A percentile compares a stretch with the other conserved stretches of the same genome.
phyloP scores from a whole-genome alignment of 495 filamentous ascomycete genomes.

The Lentithecium fluviatile region DNA sequence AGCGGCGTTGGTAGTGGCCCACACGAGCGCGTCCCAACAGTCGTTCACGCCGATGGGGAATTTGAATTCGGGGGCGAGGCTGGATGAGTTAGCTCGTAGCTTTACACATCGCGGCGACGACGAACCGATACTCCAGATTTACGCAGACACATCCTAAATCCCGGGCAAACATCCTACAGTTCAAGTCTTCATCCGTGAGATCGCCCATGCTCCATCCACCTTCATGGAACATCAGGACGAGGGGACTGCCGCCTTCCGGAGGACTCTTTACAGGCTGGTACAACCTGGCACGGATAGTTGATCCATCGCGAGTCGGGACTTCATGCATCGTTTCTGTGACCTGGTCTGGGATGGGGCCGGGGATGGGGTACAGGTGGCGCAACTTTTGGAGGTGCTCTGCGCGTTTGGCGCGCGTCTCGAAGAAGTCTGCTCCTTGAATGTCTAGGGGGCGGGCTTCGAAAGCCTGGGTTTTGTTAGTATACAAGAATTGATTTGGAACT shows the following conservation, averaged over 20 bases:
- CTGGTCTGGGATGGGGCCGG: slow-evolving; percentile 26
- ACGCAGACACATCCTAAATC: slow-evolving; percentile 32
- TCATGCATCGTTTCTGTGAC: slow-evolving; percentile 30
- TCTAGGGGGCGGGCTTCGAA: slow-evolving; percentile 18
- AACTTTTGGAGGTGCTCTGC: slow-evolving; percentile 24
- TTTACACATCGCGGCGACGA: not conserved
- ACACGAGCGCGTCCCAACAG: slow-evolving; percentile 32
- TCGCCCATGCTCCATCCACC: slow-evolving; percentile 36
- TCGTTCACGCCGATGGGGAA: slow-evolving; percentile 32
- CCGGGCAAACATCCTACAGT: slow-evolving; percentile 31
- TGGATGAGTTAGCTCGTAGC: not conserved
- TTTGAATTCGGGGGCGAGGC: slow-evolving; percentile 33
- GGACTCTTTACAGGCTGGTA: slow-evolving; percentile 24
- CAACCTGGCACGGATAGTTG: slow-evolving; percentile 20
- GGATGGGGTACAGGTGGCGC: slow-evolving; percentile 31
- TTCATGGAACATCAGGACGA: slow-evolving; percentile 33
- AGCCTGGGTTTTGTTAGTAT: slow-evolving; percentile 6
- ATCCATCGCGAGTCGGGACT: slow-evolving; percentile 28
- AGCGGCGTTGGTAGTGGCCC: slow-evolving; percentile 12
- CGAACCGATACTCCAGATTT: slow-evolving; percentile 36
- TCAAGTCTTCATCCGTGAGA: slow-evolving; percentile 33
- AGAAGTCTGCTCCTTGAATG: slow-evolving; percentile 11
- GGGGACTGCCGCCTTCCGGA: slow-evolving; percentile 26
- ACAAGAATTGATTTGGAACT: not conserved
- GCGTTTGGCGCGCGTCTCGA: slow-evolving; percentile 16